Percentiles rank a stretch among this genome's conserved stretches.
phyloP scores from a whole-genome alignment of 345 rosid species.

The Gossypium australe region DNA sequence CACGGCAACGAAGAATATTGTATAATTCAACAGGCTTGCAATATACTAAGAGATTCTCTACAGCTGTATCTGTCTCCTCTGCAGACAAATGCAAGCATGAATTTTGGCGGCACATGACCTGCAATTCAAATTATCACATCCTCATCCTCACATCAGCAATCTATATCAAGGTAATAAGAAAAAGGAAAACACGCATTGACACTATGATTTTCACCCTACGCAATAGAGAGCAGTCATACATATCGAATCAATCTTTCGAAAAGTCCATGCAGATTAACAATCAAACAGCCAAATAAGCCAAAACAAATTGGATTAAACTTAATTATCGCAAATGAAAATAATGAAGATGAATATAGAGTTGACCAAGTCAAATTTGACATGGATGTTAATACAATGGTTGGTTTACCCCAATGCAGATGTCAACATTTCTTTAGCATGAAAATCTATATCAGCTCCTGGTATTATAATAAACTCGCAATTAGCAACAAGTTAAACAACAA shows the following conservation, averaged over 20 bases:
- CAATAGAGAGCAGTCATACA: neutral
- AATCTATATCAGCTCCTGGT: neutral
- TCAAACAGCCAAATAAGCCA: neutral
- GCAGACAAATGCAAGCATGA: conserved; percentile 45
- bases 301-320: neutral
- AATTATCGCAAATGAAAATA: neutral
- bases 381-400: neutral
- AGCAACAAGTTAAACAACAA: neutral
- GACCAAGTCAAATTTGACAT: neutral
- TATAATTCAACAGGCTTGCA: conserved; percentile 88
- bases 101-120: conserved; percentile 66
- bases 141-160: conserved; percentile 2
- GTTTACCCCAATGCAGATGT: neutral
- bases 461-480: neutral
- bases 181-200: neutral
- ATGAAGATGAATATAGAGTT: neutral
- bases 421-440: neutral
- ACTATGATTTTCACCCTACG: neutral
- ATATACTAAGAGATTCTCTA: conserved; percentile 61
- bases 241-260: neutral
- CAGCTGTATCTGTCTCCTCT: conserved; percentile 62
- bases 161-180: neutral
- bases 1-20: conserved; percentile 64
- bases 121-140: conserved; percentile 23
- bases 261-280: neutral